phyloP scores from a whole-genome alignment of 2,329 filamentous ascomycete genomes.

The Ascochyta pisi region DNA sequence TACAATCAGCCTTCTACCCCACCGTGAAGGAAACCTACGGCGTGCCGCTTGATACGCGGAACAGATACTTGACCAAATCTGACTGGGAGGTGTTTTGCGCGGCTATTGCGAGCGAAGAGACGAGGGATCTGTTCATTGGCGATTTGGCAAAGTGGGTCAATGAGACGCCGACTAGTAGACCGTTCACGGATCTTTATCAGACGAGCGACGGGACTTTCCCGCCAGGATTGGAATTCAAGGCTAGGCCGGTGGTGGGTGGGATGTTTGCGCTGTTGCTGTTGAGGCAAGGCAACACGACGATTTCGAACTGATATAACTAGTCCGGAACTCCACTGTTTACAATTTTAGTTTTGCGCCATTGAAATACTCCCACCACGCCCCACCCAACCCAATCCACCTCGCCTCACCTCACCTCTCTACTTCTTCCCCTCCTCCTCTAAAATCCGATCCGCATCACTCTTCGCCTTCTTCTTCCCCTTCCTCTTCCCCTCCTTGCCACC shows the following conservation, averaged over 20 bases:
- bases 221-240: conserved; percentile 77
- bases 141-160: conserved; percentile 82
- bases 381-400: no score
- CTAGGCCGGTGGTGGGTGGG: conserved; percentile 81
- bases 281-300: conserved; percentile 75
- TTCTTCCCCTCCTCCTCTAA: conserved; percentile 18
- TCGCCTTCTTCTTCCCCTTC: conserved; percentile 4
- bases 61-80: conserved; percentile 79
- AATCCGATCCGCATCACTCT: conserved; percentile 4
- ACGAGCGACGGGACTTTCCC: conserved; percentile 79
- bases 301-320: background rate
- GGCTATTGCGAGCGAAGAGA: conserved; percentile 72
- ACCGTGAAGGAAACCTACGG: conserved; percentile 82
- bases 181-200: conserved; percentile 82
- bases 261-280: conserved; percentile 87
- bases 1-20: conserved; percentile 82
- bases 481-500: background rate
- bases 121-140: conserved; percentile 74
- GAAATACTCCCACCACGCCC: background rate
- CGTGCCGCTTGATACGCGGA: conserved; percentile 79
- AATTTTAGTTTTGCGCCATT: background rate
- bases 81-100: conserved; percentile 93
- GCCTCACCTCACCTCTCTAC: background rate
- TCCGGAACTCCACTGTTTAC: no score
- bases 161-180: conserved; percentile 76